Evolutionary conservation across 805 yeast genomes (phyloP), one percentile per base, ranked within the genome.

Genomic region (Myxozyma neotropica): DNA sequence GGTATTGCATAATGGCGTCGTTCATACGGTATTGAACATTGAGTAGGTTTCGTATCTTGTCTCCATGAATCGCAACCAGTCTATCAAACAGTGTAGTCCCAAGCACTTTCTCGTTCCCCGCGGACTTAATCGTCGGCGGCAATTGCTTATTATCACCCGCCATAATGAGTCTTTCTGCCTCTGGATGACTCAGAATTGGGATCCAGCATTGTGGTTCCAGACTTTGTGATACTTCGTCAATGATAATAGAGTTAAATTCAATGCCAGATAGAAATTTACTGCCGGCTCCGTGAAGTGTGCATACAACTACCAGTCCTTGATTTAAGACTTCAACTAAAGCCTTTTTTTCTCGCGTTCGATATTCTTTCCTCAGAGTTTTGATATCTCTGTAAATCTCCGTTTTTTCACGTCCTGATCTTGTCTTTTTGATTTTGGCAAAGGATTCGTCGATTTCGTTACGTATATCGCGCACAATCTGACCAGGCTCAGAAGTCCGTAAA

Each of bases 181-280:
- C 79, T 13, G 79, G 73, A 68, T 88, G 93, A 39, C 81, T 80
- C 2, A 90, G 78, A 5, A 94, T 61, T 0, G 99, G 97, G 24
- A 93, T 91, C 97, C 97, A 92, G 69, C 97, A 91, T 66, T 93
- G 96, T 0, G 97, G 96, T 69, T 93, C 97, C 55, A 93, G 74
- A 10, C 97, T 81, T 72, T 93, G 99, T 0, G 97, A 90, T 0
- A 93, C 97, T 73, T 93, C 99, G 74, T 93, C 99, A 36, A 93
- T 92, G 12, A 94, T 88, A 33, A 93, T 77, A 0, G 96, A 84
- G 64, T 89, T 89, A 69, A 93, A 89, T 33, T 59, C 59, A 15
- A 65, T 12, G 84, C 70, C 27, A 73, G 73, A 33, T 73, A 71
- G 3, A 74, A 70, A 0, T 59, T 65, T 1, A 70, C 72, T 36